Percentiles rank a stretch among this genome's conserved stretches.
Conservation (phyloP, 108 stramenopile species). For the Craspedostauros australis region DNA sequence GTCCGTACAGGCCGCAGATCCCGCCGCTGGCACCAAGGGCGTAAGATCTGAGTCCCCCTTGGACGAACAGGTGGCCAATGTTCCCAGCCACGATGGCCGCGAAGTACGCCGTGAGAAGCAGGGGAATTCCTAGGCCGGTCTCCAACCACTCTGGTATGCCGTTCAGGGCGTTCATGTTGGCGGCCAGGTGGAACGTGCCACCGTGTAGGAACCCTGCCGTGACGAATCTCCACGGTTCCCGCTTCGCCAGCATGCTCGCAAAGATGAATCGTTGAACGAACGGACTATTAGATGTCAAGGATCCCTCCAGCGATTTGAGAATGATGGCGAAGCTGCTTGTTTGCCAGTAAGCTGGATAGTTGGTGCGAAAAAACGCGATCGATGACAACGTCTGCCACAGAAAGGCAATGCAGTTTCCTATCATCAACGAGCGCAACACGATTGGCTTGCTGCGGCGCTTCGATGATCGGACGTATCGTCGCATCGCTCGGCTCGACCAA, state of each 20-base stretch:
- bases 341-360: slow-evolving; percentile 53
- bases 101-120: slow-evolving; percentile 67
- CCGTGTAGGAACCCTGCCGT: slow-evolving; percentile 75
- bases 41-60: slow-evolving; percentile 1
- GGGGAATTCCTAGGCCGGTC: slow-evolving; percentile 30
- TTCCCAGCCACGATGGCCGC: slow-evolving; percentile 59
- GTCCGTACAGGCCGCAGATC: slow-evolving; percentile 70
- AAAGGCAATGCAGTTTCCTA: too few relatives aligned
- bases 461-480: too few relatives aligned
- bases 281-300: too few relatives aligned
- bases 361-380: slow-evolving; percentile 28
- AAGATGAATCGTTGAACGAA: slow-evolving; percentile 57
- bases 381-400: slow-evolving; percentile 57
- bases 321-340: slow-evolving; percentile 20
- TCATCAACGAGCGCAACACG: too few relatives aligned
- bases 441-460: too few relatives aligned
- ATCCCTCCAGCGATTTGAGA: slow-evolving; percentile 23
- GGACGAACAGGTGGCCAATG: slow-evolving; percentile 27
- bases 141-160: slow-evolving; percentile 64
- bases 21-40: slow-evolving; percentile 67
- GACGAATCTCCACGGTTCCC: slow-evolving; percentile 64
- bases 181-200: slow-evolving; percentile 47
- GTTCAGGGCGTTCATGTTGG: slow-evolving; percentile 47
- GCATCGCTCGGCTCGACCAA: slow-evolving; percentile 12
- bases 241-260: slow-evolving; percentile 30